phyloP scores from a whole-genome alignment of 305 asterid species.

The Coffea humblotiana region DNA sequence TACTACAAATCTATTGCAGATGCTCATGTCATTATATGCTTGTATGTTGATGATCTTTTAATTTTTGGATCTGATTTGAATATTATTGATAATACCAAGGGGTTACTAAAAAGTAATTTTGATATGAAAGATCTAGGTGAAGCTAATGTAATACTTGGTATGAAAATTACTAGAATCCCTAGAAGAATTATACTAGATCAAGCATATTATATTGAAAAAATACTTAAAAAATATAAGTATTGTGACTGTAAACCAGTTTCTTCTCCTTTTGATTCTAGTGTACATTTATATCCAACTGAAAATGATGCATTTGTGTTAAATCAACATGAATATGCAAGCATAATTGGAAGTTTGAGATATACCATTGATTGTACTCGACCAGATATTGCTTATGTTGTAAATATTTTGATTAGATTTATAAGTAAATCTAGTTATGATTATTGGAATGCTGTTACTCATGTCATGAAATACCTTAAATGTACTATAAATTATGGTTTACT shows the following conservation, averaged over 20 bases:
- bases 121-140: neutral
- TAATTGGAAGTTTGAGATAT: neutral
- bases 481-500: no score
- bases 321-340: neutral
- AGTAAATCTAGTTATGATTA: no score
- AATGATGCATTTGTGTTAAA: neutral
- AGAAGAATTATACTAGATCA: neutral
- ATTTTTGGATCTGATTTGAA: no score
- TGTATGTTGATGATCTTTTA: no score
- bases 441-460: no score
- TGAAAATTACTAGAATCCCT: no score
- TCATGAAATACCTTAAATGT: no score
- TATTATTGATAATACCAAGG: no score
- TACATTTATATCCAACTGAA: neutral
- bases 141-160: neutral
- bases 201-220: no score
- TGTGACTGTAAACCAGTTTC: neutral
- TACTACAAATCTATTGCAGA: neutral
- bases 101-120: no score
- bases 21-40: neutral
- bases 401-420: neutral
- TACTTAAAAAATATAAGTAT: no score
- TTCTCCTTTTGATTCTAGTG: neutral
- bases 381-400: neutral
- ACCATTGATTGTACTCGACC: neutral